Evolutionary conservation across 2,329 filamentous ascomycete genomes (phyloP), one percentile per base, ranked within the genome.

Genomic region (Fusarium sp.): DNA sequence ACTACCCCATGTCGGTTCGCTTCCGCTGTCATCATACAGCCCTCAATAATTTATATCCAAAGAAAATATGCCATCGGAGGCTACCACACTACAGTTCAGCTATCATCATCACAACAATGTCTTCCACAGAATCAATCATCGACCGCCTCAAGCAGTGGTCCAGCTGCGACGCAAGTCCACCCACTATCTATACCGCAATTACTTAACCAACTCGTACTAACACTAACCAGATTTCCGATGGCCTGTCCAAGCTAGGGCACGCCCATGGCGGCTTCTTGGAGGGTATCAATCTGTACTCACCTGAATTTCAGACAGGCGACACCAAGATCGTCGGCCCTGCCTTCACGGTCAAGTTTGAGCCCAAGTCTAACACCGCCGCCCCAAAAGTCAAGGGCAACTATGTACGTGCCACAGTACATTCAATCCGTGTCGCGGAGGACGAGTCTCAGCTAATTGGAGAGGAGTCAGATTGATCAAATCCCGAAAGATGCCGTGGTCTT

Each of bases 381-480:
- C 62, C 62, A 4, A 65, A 61, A 18, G 41, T 65, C 6, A 56
- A 65, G 44, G 56, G 51, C 2, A 65, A 65, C n/a, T 65, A 65
- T 31, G 56, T 64, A 52, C 7, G 53, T 37, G 8, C 39, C 15
- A n/a, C 36, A 8, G 16, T 9, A 7, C 12, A 39, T 12, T 46
- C 16, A 9, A 11, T 54, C 37, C 8, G 30, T 30, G 18, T 28
- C 43, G 27, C 43, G 43, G 30, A 46, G 23, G n/a, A 16, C 28
- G 6, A 27, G 18, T 27, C 43, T 23, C 43, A 27, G 27, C 43
- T 46, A 9, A 46, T 28, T 27, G 34, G 3, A 41, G n/a, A 28
- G 15, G 6, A 18, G 34, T 31, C 39, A 68, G 65, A 41, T 68
- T 13, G 65, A 68, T 37, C 46, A 55, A 39, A 55, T 68, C 6